phyloP scores from a whole-genome alignment of 2,329 filamentous ascomycete genomes.

The Ciborinia camelliae region DNA sequence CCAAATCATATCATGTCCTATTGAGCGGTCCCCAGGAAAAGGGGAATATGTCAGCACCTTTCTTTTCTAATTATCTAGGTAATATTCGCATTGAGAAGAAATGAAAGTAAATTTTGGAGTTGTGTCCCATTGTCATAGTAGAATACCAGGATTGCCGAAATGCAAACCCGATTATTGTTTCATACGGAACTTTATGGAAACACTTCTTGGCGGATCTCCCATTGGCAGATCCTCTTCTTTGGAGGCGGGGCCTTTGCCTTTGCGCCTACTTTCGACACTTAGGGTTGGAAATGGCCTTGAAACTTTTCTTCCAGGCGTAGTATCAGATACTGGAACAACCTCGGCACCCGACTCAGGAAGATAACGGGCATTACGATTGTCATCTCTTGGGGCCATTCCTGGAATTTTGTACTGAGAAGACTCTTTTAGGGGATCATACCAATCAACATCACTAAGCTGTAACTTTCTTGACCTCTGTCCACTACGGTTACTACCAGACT shows the following conservation, averaged over 20 bases:
- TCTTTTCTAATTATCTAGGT: conserved; percentile 4
- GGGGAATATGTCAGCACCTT: conserved; percentile 20
- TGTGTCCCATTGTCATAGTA: not conserved
- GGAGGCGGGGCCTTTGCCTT: not conserved
- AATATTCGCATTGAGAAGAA: conserved; percentile 9
- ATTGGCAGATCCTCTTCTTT: conserved; percentile 28
- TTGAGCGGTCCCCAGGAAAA: conserved; percentile 9
- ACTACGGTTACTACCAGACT: conserved; percentile 46
- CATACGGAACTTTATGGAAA: conserved; percentile 20
- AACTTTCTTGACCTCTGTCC: conserved; percentile 84
- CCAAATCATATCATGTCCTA: conserved; percentile 22
- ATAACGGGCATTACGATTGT: not conserved
- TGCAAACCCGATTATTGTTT: conserved; percentile 24
- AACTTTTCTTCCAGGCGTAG: conserved; percentile 9
- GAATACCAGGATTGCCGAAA: conserved; percentile 12
- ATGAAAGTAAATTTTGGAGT: conserved; percentile 14
- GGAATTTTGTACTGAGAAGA: conserved; percentile 24
- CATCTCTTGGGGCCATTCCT: conserved; percentile 16
- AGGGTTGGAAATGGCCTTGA: not conserved
- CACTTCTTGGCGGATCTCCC: conserved; percentile 31
- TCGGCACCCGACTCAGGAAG: conserved; percentile 8
- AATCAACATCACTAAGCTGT: conserved; percentile 95
- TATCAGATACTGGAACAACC: not conserved
- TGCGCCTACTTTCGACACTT: not conserved
- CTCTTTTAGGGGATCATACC: conserved; percentile 57